Conservation (phyloP, 768 basidiomycete species). For the Gloeophyllum trabeum region DNA sequence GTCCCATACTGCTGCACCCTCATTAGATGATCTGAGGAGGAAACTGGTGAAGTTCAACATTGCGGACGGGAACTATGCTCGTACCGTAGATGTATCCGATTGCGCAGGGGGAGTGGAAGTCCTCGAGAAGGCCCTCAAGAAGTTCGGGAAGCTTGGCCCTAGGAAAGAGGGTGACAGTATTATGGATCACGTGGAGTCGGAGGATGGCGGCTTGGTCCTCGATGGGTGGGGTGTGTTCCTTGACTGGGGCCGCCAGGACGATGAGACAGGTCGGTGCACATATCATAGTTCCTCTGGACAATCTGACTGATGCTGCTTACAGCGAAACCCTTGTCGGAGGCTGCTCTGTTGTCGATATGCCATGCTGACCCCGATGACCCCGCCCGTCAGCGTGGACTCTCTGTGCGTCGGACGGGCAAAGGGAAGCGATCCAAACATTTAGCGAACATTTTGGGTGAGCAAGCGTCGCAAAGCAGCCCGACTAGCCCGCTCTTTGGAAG, state of each 20-base stretch:
- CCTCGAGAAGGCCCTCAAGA: constrained; percentile 80
- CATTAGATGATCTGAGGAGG: constrained; percentile 68
- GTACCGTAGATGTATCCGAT: constrained; percentile 72
- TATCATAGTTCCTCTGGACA: constrained; percentile 4
- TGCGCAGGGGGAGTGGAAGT: constrained; percentile 80
- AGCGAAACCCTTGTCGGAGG: constrained; percentile 75
- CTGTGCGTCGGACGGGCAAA: constrained; percentile 46
- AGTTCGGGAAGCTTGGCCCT: constrained; percentile 62
- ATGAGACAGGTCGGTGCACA: constrained; percentile 28
- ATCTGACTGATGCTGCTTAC: constrained; percentile 3
- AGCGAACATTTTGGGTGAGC: constrained; percentile 36
- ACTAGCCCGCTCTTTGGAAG: constrained; percentile 17
- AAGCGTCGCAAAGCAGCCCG: constrained; percentile 20
- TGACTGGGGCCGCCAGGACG: constrained; percentile 28
- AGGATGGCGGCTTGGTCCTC: constrained; percentile 67
- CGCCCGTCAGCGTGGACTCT: constrained; percentile 69
- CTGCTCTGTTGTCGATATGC: constrained; percentile 73
- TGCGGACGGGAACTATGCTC: constrained; percentile 65
- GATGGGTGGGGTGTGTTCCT: constrained; percentile 88
- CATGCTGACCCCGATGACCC: constrained; percentile 71
- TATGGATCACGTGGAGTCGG: constrained; percentile 47
- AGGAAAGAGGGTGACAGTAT: constrained; percentile 32
- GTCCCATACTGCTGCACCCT: constrained; percentile 31
- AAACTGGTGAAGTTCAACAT: constrained; percentile 85
- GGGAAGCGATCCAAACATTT: constrained; percentile 30